These are phyloP conservation scores for Bacidia rubella DNA, from an alignment of 495 filamentous ascomycete species.

Conservation along the genomic window DNA sequence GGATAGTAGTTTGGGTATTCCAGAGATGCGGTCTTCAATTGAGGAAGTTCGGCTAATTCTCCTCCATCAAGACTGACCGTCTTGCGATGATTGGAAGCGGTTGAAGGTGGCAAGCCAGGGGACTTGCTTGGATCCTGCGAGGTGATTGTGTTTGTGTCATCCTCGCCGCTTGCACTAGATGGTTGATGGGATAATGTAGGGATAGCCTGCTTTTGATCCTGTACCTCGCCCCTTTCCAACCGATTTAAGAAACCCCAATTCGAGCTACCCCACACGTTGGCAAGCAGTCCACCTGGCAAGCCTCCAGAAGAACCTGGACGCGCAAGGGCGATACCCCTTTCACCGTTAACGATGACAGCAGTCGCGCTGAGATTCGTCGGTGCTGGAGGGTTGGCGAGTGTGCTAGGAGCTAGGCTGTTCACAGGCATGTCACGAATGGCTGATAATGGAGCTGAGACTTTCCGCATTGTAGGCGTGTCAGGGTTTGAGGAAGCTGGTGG, in stretches of 20 bases:
- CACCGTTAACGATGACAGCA: constrained; percentile 67
- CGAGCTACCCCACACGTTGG: constrained; percentile 82
- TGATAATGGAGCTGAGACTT: constrained; percentile 14
- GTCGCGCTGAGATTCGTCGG: constrained; percentile 78
- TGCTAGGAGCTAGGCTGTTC: constrained; percentile 65
- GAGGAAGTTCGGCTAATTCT: constrained; percentile 33
- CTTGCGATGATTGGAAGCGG: constrained; percentile 49
- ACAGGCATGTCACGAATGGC: constrained; percentile 32
- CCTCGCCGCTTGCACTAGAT: background rate
- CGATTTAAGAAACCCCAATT: constrained; percentile 69
- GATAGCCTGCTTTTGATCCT: constrained; percentile 20
- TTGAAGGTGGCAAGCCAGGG: constrained; percentile 8
- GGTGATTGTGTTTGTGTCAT: background rate
- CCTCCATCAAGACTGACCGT: constrained; percentile 63
- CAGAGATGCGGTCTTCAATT: constrained; percentile 30
- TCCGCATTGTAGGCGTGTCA: constrained; percentile 21
- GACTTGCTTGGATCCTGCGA: constrained; percentile 8
- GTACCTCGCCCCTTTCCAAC: constrained; percentile 39
- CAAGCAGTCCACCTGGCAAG: constrained; percentile 73
- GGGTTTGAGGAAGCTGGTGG: constrained; percentile 22
- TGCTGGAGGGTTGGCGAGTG: constrained; percentile 72
- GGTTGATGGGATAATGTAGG: background rate
- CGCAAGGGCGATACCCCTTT: constrained; percentile 50
- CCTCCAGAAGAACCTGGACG: constrained; percentile 47
- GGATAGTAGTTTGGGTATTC: constrained; percentile 77